Percentiles rank a stretch among this genome's conserved stretches.
These are phyloP conservation scores for Lenwebbia sp. DNA, from an alignment of 345 rosid genomes.

Conservation along the genomic window DNA sequence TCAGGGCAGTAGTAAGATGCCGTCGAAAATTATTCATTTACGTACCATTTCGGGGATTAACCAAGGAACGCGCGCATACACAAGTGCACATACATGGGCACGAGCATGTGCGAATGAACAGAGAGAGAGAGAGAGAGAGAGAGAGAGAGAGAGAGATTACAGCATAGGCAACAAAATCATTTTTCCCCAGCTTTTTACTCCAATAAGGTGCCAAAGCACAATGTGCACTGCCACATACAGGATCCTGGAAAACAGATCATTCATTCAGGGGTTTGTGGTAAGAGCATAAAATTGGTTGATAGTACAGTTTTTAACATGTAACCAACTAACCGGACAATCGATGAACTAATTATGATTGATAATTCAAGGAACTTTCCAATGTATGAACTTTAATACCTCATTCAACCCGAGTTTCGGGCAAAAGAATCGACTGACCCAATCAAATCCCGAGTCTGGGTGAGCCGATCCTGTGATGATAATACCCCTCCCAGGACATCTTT, in stretches of 20 bases:
- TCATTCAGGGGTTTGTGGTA: not conserved
- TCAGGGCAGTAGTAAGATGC: not conserved
- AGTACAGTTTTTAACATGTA: not conserved
- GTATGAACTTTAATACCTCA: constrained; percentile 30
- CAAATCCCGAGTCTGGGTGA: constrained; percentile 46
- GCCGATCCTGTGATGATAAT: constrained; percentile 49
- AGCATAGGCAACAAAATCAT: constrained; percentile 45
- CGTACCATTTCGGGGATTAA: too few relatives aligned
- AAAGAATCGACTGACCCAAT: constrained; percentile 60
- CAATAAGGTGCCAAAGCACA: constrained; percentile 71
- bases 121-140: too few relatives aligned
- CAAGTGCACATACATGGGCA: too few relatives aligned
- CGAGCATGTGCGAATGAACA: too few relatives aligned
- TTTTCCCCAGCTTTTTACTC: constrained; percentile 44
- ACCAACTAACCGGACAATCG: not conserved
- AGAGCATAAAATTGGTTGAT: not conserved
- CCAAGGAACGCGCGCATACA: too few relatives aligned
- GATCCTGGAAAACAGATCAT: constrained; percentile 38
- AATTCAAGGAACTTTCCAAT: not conserved
- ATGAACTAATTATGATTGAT: not conserved
- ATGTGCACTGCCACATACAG: constrained; percentile 72
- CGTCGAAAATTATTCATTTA: too few relatives aligned
- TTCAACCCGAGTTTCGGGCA: constrained; percentile 51
- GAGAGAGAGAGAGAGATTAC: constrained; percentile 13
- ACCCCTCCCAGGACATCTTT: constrained; percentile 42